phyloP scores from a whole-genome alignment of 192 early-diverging fungal genomes.

The Coemansia sp. region DNA sequence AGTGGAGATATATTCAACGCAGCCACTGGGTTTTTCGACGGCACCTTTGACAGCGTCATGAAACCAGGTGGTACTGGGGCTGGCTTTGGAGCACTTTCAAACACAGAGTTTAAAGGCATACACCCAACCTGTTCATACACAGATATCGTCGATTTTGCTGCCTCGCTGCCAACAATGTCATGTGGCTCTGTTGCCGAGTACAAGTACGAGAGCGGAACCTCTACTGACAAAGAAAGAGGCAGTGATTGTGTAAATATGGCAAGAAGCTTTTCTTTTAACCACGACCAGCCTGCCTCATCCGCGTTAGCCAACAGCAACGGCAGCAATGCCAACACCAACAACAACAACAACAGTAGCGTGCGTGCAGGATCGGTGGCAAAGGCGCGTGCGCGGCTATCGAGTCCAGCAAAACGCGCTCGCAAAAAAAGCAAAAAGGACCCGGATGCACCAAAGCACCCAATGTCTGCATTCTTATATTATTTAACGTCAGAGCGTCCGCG shows the following conservation, averaged over 20 bases:
- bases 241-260: background rate
- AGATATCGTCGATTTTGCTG: slow-evolving; percentile 19
- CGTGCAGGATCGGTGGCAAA: slow-evolving; percentile 20
- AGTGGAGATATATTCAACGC: slow-evolving; percentile 8
- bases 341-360: background rate
- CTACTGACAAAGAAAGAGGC: background rate
- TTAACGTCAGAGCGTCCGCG: slow-evolving; percentile 65
- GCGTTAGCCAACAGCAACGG: background rate
- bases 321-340: background rate
- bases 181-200: background rate
- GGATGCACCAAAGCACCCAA: slow-evolving; percentile 80
- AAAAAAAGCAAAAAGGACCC: slow-evolving; percentile 75
- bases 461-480: slow-evolving; percentile 83
- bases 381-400: slow-evolving; percentile 27
- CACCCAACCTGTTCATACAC: slow-evolving; percentile 5
- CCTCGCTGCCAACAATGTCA: background rate
- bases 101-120: background rate
- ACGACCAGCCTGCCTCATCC: background rate
- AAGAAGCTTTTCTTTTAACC: background rate
- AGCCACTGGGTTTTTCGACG: slow-evolving; percentile 14
- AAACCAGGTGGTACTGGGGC: background rate
- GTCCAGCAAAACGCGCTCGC: slow-evolving; percentile 47
- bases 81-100: slow-evolving; percentile 1
- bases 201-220: background rate
- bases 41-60: slow-evolving; percentile 12